Base-by-base conservation (phyloP, 1,284 basidiomycete genomes). In the Coriolopsis trogii region DNA sequence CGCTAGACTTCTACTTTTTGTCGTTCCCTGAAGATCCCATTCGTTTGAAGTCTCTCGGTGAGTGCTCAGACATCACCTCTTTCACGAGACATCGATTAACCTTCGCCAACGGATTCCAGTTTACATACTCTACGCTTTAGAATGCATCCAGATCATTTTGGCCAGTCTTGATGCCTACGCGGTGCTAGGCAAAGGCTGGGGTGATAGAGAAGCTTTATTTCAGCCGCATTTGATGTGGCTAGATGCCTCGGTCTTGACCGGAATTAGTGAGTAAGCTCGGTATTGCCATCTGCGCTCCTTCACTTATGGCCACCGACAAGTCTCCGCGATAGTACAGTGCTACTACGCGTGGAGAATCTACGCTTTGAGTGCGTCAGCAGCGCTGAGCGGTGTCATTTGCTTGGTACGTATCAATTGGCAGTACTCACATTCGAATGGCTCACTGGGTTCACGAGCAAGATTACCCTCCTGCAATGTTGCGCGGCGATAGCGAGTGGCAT, bases 161-260 rank as follows among this genome's bases (percentile, higher is more conserved):
- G 34, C 61, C 4, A 60, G 59, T 0, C 58, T 58, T 40, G 67
- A 64, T 42, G 62, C 62, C 12, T 65, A 63, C 28, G 31, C 45
- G 15, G 54, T 46, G 6, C 63, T 66, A n/a, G 67, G 56, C 1
- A 39, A 36, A 12, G 63, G 63, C 0, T 70, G 67, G 56, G 67
- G 66, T 1, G 49, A 69, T 37, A 23, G 46, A 0, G 9, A 29
- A 2, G 48, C 49, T 6, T 45, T 66, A 3, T 25, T 46, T 13
- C 24, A 42, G 6, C 41, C 56, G 3, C 49, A 63, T 9, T 48
- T 55, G 8, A 23, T 56, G 10, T 68, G 67, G 67, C 52, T 67
- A 24, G 56, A 55, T 15, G 40, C 56, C 1, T 64, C 67, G 1
- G 41, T 66, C 5, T 55, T 67, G 46, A 61, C 53, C 16, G 63